Evolutionary conservation across 768 basidiomycete genomes (phyloP).

Genomic region (Polyporus arcularius): DNA sequence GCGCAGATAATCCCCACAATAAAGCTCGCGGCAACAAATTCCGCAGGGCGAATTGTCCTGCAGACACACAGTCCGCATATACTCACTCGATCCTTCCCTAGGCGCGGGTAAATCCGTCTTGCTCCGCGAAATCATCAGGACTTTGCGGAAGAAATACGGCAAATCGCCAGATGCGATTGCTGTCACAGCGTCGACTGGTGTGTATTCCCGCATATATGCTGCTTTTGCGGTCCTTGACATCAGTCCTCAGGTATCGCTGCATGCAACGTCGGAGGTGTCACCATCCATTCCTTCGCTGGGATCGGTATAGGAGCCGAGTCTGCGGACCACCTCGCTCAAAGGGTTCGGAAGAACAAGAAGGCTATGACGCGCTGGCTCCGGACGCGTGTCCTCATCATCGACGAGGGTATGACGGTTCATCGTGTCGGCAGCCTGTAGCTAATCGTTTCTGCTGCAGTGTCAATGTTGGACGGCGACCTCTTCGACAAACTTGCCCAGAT

Average conservation of each 20-base stretch:
- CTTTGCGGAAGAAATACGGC: conserved; percentile 55
- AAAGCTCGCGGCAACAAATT: too few species aligned
- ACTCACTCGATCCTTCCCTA: conserved; percentile 35
- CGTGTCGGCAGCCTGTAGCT: neutral
- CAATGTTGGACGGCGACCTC: conserved; percentile 93
- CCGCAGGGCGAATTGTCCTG: too few species aligned
- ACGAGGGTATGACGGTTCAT: conserved; percentile 57
- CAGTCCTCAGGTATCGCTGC: conserved; percentile 77
- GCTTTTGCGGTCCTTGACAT: neutral
- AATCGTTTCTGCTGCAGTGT: conserved; percentile 56
- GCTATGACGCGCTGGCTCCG: conserved; percentile 77
- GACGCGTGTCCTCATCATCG: conserved; percentile 82
- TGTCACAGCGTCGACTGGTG: conserved; percentile 93
- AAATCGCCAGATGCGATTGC: conserved; percentile 75
- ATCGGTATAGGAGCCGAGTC: conserved; percentile 80
- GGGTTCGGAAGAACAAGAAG: conserved; percentile 83
- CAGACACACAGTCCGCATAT: neutral
- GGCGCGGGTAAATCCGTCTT: conserved; percentile 98
- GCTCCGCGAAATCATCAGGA: conserved; percentile 85
- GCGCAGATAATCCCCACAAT: too few species aligned
- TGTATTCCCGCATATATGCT: conserved; percentile 6
- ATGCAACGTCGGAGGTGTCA: conserved; percentile 95
- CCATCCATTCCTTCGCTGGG: conserved; percentile 94
- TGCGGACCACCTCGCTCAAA: conserved; percentile 60
- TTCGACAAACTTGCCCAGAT: conserved; percentile 89